Evolutionary conservation across 805 yeast genomes (phyloP), one percentile per base, ranked within the genome.

Genomic region (Candida nanaspora): DNA sequence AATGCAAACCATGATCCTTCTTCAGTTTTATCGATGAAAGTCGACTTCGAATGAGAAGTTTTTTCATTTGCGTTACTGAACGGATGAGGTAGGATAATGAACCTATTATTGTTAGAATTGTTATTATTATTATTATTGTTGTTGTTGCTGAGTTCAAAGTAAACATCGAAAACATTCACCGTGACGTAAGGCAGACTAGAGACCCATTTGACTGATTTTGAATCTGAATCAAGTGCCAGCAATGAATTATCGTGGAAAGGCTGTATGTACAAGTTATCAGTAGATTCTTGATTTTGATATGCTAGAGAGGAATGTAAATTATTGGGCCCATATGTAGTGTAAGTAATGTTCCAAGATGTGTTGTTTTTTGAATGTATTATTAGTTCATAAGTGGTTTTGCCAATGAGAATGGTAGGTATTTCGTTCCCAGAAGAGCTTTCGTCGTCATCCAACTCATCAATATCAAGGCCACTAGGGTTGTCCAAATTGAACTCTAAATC

Each of bases 311-410:
- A 65, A 58, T 91, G 95, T 39, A 88, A 66, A 48, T 86, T 80
- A 58, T 91, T 91, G 35, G 95, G 95, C 9, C 93, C 94, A 96
- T 97, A 93, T 29, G 82, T 72, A 1, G 94, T 72, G 55, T 83
- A 88, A 0, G 89, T 80, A 15, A 93, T 85, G 52, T 87, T 85
- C 93, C 96, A 89, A 2, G 80, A 74, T 0, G 81, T 64, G 45
- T 78, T 77, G 44, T 76, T 72, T 49, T 73, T 77, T 2, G 93
- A 80, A 55, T 87, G 82, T n/a, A 93, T 91, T 0, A 78, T 68
- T 33, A 85, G 65, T 48, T 82, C 84, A 53, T 80, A 85, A 0
- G 79, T 78, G 0, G 89, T 80, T 56, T 76, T 81, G 0, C 95
- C 94, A 4, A 85, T 59, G 51, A 79, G 65, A 5, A 83, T 65